Conservation (phyloP, 2,329 filamentous ascomycete genomes). For the Calonectria pseudoreteaudii region DNA sequence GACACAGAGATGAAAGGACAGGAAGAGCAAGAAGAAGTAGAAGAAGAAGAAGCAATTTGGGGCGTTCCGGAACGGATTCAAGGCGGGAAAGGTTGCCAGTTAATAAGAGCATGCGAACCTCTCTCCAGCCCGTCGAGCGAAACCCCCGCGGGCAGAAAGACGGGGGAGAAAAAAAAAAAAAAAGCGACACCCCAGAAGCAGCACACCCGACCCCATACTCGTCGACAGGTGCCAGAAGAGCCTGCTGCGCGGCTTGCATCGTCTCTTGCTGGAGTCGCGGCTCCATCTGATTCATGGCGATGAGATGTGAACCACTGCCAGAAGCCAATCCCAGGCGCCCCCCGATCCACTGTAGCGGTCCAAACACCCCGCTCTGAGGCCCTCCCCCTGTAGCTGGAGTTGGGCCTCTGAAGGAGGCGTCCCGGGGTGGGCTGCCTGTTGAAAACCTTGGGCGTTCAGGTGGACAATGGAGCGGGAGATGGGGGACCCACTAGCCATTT, state of each 20-base stretch:
- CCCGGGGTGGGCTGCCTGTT: constrained; percentile 5
- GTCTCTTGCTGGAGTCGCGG: constrained; percentile 39
- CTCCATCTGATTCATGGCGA: constrained; percentile 44
- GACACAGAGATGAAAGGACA: constrained; percentile 19
- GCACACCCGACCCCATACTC: constrained; percentile 20
- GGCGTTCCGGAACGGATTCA: neutral
- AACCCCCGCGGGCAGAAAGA: neutral
- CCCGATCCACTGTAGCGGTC: constrained; percentile 41
- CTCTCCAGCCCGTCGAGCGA: neutral
- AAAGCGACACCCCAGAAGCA: neutral
- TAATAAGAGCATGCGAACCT: constrained; percentile 1
- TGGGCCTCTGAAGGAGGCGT: neutral
- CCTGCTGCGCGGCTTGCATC: constrained; percentile 39
- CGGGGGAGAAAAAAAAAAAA: neutral
- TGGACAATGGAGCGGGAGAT: constrained; percentile 15
- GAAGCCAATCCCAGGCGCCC: constrained; percentile 35
- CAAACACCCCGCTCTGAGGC: constrained; percentile 35
- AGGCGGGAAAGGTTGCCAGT: constrained; percentile 3
- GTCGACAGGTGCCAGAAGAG: constrained; percentile 2
- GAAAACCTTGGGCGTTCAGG: constrained; percentile 23
- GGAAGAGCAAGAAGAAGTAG: constrained; percentile 27
- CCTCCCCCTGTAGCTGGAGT: constrained; percentile 12
- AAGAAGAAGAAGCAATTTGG: constrained; percentile 26
- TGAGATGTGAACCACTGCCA: constrained; percentile 27
- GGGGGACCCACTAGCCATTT: constrained; percentile 10